Evolutionary conservation across 345 rosid genomes (phyloP), one percentile per base, ranked within the genome.

Genomic region (Gossypium anomalum): DNA sequence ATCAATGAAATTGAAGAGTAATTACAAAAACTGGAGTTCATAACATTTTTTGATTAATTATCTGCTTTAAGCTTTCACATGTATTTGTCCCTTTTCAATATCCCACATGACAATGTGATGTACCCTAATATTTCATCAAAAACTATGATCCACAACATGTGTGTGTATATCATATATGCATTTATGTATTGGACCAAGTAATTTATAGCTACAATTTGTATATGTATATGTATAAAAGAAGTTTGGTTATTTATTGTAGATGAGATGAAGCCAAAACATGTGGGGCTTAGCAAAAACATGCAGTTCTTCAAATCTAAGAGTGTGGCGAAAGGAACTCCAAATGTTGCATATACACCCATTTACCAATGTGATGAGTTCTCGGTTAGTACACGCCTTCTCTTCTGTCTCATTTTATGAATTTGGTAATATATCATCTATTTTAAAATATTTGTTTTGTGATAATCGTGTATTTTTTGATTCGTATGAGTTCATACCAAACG

Each of bases 201-300:
- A 45, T 45, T 11, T 45, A 45, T 45, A 53, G 23, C 22, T 51
- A 16, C 56, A 15, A 1, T n/a, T 53, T 53, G 58, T 17, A 4
- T 53, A 53, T n/a, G 7, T 17, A 9, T 53, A 7, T n/a, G 6
- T 53, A n/a, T 17, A 53, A 4, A 17, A 13, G 55, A 51, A 51
- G 56, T 51, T 51, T 14, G 56, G 7, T 53, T 53, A 1, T 22
- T 70, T 76, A 34, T 2, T 38, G 29, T 25, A 91, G 97, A 91
- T 75, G 74, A 79, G n/a, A 91, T 91, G 89, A 78, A 77, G 72
- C 89, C 92, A 16, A 89, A 89, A 77, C 89, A 89, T 70, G 83
- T 91, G 58, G 93, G 93, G 63, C 81, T 91, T 57, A 86, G 86
- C 41, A 73, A 77, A 53, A 61, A 82, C 66, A 74, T 86, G 57